Base-by-base conservation (phyloP, 2,329 filamentous ascomycete genomes). In the Nemania sp. region DNA sequence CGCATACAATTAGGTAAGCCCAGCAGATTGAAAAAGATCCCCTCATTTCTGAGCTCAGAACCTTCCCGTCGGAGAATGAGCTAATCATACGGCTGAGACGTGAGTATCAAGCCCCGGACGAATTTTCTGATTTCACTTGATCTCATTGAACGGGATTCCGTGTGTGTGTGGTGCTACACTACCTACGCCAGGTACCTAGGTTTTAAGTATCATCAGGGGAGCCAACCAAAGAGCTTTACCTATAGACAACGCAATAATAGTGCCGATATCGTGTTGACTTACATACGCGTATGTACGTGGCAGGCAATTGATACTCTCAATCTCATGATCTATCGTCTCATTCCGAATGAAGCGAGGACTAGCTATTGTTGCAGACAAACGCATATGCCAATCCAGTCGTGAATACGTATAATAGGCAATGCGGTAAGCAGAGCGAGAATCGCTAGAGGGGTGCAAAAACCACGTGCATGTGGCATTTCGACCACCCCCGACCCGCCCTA, bases 71-170 rank as follows among this genome's bases (percentile, higher is more conserved):
- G 54, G 59, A 53, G 63, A 54, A 68, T 66, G 62, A 68, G 63
- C 64, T 69, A 67, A 67, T 57, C 67, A 63, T 53, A 59, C 55
- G 63, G 64, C 64, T 69, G 64, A 66, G 63, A 60, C 49, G 43
- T 56, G 49, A 67, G 20, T 43, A 29, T 55, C 24, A 64, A 59
- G 38, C 59, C 49, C 22, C 55, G 47, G 8, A 54, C n/a, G 10
- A 24, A 52, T 43, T 32, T 26, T n/a, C 45, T 27, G 18, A 29
- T 38, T 52, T 57, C 20, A 47, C 54, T 24, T 35, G 47, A 38
- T 56, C 52, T 22, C 27, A 35, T 18, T 38, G 51, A 67, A n/a
- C 45, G 20, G 61, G 24, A 64, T 61, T 22, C 8, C 24, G 24
- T 51, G 35, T 49, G n/a, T 35, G 29, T 35, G 62, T 68, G 62